Percentiles rank a stretch among this genome's conserved stretches.
Conservation (phyloP, 352 stramenopile genomes). For the Globisporangium apiculatum region DNA sequence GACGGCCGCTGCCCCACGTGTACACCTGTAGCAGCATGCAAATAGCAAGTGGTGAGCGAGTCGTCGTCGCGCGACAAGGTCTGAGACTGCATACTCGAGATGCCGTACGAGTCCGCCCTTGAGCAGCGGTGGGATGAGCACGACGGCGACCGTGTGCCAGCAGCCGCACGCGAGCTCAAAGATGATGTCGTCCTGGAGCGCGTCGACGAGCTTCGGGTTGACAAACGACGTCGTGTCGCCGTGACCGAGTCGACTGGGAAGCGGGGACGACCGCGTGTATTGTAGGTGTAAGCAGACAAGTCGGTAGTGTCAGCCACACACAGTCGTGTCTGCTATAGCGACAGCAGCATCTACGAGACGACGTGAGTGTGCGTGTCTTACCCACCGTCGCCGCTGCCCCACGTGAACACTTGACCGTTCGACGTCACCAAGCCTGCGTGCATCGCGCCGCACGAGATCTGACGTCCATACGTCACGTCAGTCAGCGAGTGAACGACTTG, state of each 20-base stretch:
- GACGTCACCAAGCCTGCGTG: slow-evolving; percentile 72
- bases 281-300: neutral
- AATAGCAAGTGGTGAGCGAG: neutral
- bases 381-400: slow-evolving; percentile 80
- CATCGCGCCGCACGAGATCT: slow-evolving; percentile 76
- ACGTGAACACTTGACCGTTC: slow-evolving; percentile 68
- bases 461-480: neutral
- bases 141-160: slow-evolving; percentile 87
- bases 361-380: slow-evolving; percentile 17
- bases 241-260: slow-evolving; percentile 54
- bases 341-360: neutral
- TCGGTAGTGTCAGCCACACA: neutral
- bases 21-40: slow-evolving; percentile 39
- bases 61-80: neutral
- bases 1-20: slow-evolving; percentile 90
- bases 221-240: slow-evolving; percentile 66
- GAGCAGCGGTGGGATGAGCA: slow-evolving; percentile 81
- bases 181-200: slow-evolving; percentile 63
- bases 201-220: slow-evolving; percentile 67
- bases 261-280: neutral
- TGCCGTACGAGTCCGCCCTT: slow-evolving; percentile 63
- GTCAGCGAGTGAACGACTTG: neutral
- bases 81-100: too few species aligned
- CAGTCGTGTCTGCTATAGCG: neutral
- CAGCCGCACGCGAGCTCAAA: slow-evolving; percentile 73